A percentile compares a stretch with the other conserved stretches of the same genome.
Conservation (phyloP, 441 rosid species). For the Theobroma grandiflorum region DNA sequence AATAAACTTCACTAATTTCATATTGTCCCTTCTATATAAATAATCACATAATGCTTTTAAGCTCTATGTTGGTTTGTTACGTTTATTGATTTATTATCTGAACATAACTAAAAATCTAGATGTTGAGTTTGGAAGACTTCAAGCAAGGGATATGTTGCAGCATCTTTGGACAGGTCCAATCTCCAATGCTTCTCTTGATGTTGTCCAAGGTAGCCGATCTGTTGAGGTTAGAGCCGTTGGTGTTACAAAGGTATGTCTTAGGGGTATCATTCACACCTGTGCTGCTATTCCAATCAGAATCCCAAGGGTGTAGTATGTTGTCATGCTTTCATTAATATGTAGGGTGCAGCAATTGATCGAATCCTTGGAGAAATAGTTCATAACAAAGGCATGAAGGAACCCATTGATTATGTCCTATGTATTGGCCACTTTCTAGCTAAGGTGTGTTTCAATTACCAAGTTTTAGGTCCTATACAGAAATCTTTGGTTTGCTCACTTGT, state of each 20-base stretch:
- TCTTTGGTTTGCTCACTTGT: neutral
- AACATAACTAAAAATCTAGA: conserved; percentile 41
- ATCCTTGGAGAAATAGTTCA: conserved; percentile 80
- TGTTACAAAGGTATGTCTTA: conserved; percentile 65
- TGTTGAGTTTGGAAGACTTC: conserved; percentile 81
- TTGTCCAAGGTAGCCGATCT: conserved; percentile 80
- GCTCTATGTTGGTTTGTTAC: neutral
- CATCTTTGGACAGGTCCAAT: conserved; percentile 93
- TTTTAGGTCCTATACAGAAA: neutral
- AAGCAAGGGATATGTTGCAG: conserved; percentile 87
- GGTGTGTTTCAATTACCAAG: conserved; percentile 41
- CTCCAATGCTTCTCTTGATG: conserved; percentile 84
- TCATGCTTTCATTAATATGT: conserved; percentile 20
- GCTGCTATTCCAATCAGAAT: conserved; percentile 12
- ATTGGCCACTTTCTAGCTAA: conserved; percentile 71
- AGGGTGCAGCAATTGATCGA: conserved; percentile 89
- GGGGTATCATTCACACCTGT: neutral
- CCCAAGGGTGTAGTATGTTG: conserved; percentile 7
- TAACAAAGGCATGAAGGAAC: conserved; percentile 64
- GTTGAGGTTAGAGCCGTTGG: conserved; percentile 88
- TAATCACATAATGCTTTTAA: neutral
- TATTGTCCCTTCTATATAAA: conserved; percentile 1
- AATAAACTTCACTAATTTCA: neutral
- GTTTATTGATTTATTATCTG: conserved; percentile 18
- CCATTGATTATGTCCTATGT: conserved; percentile 83